Evolutionary conservation across 257 asterid species (phyloP).

Genomic region (Scutellaria baicalensis): DNA sequence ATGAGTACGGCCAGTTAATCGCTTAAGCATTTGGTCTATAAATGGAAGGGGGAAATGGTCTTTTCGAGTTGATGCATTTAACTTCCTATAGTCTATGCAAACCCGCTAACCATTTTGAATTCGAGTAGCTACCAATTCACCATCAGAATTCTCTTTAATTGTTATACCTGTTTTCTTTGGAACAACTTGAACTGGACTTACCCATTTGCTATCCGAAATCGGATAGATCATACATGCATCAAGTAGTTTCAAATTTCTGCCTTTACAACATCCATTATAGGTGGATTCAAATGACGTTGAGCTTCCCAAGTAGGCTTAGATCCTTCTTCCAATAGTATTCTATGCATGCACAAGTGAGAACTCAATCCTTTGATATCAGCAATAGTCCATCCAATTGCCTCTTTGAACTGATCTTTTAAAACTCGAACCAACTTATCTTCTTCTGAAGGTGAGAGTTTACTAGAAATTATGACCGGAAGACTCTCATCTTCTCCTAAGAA

Average conservation of each 20-base stretch:
- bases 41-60: conserved; percentile 9
- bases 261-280: neutral
- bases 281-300: neutral
- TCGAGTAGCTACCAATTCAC: neutral
- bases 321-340: too few species aligned
- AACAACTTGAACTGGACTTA: neutral
- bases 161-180: neutral
- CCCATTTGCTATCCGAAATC: neutral
- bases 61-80: conserved; percentile 1
- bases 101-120: too few species aligned
- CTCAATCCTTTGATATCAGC: too few species aligned
- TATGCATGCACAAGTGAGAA: too few species aligned
- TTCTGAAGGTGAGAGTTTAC: neutral
- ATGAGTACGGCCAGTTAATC: neutral
- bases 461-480: neutral
- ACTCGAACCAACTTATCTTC: too few species aligned
- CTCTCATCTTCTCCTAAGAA: neutral
- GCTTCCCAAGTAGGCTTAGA: neutral
- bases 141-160: neutral
- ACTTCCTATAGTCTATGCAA: neutral
- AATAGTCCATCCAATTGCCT: too few species aligned
- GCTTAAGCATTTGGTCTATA: conserved; percentile 2
- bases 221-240: neutral
- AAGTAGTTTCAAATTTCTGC: neutral
- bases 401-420: too few species aligned